Percentiles rank a stretch among this genome's conserved stretches.
Conservation (phyloP, 1,284 basidiomycete genomes). For the Leccinum fallax region DNA sequence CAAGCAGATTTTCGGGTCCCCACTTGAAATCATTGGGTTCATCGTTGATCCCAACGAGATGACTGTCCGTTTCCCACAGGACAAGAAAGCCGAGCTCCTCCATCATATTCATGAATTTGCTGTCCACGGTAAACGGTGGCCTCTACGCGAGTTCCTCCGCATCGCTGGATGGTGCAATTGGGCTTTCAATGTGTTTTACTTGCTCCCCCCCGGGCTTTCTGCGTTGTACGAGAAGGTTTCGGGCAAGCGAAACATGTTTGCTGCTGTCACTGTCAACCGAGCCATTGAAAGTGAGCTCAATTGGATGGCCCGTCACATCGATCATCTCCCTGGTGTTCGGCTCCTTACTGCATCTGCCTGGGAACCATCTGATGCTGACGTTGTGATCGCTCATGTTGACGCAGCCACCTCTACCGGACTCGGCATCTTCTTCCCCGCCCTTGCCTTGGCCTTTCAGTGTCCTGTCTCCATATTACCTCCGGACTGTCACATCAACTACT, state of each 20-base stretch:
- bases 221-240: constrained; percentile 37
- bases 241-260: constrained; percentile 24
- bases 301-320: not conserved
- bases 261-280: constrained; percentile 34
- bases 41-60: constrained; percentile 33
- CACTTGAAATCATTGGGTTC: constrained; percentile 36
- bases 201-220: constrained; percentile 34
- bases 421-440: too few species aligned
- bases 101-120: constrained; percentile 19
- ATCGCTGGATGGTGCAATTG: constrained; percentile 43
- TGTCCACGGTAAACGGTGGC: not conserved
- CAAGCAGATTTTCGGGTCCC: constrained; percentile 34
- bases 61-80: constrained; percentile 23
- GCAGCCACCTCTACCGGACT: too few species aligned
- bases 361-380: too few species aligned
- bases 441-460: too few species aligned
- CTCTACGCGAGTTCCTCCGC: constrained; percentile 27
- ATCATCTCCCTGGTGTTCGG: not conserved
- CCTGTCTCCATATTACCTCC: too few species aligned
- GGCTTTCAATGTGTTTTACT: constrained; percentile 42
- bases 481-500: too few species aligned
- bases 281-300: constrained; percentile 12
- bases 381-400: too few species aligned
- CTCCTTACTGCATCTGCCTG: not conserved
- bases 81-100: constrained; percentile 17